Conservation (phyloP, 176 grass and related monocot species). For the Oryza glaberrima region DNA sequence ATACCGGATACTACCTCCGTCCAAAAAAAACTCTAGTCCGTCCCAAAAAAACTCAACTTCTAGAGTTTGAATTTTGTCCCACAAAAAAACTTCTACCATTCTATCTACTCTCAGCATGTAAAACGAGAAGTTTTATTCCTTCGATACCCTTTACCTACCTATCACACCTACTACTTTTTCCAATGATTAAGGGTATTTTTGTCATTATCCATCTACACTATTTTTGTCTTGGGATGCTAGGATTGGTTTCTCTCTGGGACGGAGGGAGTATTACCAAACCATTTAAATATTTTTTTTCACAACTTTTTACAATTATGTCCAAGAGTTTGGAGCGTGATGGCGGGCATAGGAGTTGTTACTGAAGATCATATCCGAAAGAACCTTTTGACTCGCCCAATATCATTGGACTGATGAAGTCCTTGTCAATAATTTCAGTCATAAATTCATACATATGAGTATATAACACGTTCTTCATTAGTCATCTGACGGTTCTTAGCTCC, state of each 20-base stretch:
- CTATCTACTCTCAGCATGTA: no score
- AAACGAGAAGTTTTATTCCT: no score
- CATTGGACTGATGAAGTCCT: not conserved
- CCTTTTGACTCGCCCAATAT: not conserved
- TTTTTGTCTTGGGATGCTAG: no score
- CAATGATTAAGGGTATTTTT: no score
- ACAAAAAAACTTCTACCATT: no score
- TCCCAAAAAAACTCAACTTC: no score
- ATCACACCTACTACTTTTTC: no score
- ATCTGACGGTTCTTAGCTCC: not conserved
- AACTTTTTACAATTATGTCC: not conserved
- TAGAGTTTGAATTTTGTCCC: no score
- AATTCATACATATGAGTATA: not conserved
- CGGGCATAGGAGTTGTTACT: not conserved
- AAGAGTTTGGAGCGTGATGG: not conserved
- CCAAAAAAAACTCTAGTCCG: no score
- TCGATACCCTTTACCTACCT: no score
- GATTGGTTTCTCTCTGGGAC: no score
- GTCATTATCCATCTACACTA: no score
- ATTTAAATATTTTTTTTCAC: not conserved
- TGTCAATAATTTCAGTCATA: not conserved
- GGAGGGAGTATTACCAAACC: not conserved
- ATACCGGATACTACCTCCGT: not conserved
- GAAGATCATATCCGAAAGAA: not conserved
- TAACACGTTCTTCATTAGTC: not conserved